A percentile compares a stretch with the other conserved stretches of the same genome.
Conservation (phyloP, 768 basidiomycete species). For the Daedalea quercina region DNA sequence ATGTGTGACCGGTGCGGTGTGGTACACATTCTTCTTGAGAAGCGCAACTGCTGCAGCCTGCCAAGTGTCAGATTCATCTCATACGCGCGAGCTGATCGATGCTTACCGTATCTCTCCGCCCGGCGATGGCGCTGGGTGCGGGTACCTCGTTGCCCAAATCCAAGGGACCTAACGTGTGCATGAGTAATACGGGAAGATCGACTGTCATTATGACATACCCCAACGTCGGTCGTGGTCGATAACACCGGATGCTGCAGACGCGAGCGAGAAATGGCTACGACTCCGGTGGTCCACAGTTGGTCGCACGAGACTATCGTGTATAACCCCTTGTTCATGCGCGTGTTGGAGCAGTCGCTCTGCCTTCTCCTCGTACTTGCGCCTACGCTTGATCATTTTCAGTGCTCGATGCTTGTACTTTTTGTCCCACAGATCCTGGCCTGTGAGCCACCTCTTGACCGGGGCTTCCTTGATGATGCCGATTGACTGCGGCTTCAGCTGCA, state of each 20-base stretch:
- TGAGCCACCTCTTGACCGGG: slow-evolving; percentile 59
- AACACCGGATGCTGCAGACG: slow-evolving; percentile 11
- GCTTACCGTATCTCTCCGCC: slow-evolving; percentile 57
- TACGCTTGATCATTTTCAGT: slow-evolving; percentile 34
- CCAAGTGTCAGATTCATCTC: not conserved
- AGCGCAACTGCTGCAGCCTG: slow-evolving; percentile 51
- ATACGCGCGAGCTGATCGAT: not conserved
- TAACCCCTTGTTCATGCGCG: slow-evolving; percentile 43
- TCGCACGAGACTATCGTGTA: slow-evolving; percentile 9
- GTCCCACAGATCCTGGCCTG: slow-evolving; percentile 60
- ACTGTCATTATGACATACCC: slow-evolving; percentile 9
- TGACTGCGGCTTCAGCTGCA: slow-evolving; percentile 45
- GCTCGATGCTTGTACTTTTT: slow-evolving; percentile 37
- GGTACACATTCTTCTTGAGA: slow-evolving; percentile 48
- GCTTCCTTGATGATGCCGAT: slow-evolving; percentile 73
- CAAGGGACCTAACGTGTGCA: slow-evolving; percentile 43
- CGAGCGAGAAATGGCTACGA: slow-evolving; percentile 4
- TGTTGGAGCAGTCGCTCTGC: slow-evolving; percentile 36
- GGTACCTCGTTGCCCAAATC: slow-evolving; percentile 63
- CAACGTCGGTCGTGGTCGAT: slow-evolving; percentile 18
- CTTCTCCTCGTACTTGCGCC: slow-evolving; percentile 38
- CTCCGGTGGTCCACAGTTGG: slow-evolving; percentile 3
- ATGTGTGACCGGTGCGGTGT: slow-evolving; percentile 49
- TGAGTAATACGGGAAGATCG: not conserved
- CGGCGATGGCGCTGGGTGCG: slow-evolving; percentile 67